Evolutionary conservation across 257 asterid species (phyloP), one percentile per base, ranked within the genome.

Genomic region (Gentiana macrophylla): DNA sequence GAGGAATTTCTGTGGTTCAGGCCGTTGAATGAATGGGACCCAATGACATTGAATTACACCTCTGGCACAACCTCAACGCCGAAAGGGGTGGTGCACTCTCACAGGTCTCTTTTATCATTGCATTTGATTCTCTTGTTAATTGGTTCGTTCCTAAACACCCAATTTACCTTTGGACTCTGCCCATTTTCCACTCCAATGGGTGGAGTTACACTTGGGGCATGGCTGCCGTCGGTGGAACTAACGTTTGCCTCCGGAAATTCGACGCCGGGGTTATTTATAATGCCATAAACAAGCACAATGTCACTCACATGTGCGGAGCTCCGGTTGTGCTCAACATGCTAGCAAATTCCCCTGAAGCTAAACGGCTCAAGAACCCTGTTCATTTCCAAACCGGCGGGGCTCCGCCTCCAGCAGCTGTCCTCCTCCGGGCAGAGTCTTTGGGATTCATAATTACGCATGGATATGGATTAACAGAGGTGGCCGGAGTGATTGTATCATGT

Each of bases 141-240:
- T 89, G 97, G 96, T 67, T 73, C 1, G 77, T 88, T 1, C 90
- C 95, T 0, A 76, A 73, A 2, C 75, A 77, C 45, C 82, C 96
- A 0, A 78, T 77, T 1, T 84, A 82, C 43, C 68, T 88, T 8
- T 88, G 96, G 96, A 84, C 97, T 6, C 63, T 88, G 50, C 97
- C 95, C 5, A 85, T 88, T 84, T 89, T 85, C 62, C 97, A 89
- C 60, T 70, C 97, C 7, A 89, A 89, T 49, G 97, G 97, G 37
- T 89, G 97, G 97, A 85, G 95, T 74, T 88, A 75, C 81, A 74
- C 94, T 2, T 88, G 96, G 96, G 93, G 93, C 2, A 80, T 84
- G 81, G 95, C 97, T 1, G 97, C 89, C n/a, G 82, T 74, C 3
- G 97, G 97, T 3, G 97, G 86, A 0, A 68, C 80, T 34, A 89